phyloP scores from a whole-genome alignment of 257 asterid species.

The Cruciata laevipes region DNA sequence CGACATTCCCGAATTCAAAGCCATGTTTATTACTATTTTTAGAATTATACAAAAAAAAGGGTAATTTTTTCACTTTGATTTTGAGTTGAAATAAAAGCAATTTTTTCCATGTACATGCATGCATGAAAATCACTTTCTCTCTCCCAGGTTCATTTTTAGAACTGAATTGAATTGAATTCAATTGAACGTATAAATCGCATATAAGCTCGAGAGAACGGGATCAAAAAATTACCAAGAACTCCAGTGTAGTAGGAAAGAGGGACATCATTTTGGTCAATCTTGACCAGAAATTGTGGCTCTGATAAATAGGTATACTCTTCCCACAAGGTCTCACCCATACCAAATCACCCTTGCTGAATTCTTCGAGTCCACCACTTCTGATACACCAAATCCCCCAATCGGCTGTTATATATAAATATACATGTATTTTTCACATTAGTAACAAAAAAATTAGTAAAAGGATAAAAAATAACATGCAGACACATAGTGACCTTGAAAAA shows the following conservation, averaged over 20 bases:
- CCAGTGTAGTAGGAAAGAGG: conserved; percentile 55
- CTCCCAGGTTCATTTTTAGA: no score
- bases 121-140: no score
- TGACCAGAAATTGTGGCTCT: conserved; percentile 2
- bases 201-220: no score
- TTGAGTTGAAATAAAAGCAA: no score
- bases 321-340: conserved; percentile 20
- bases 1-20: conserved; percentile 28
- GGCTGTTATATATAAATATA: conserved; percentile 5
- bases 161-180: no score
- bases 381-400: conserved; percentile 26
- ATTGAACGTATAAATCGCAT: no score
- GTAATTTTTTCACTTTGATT: no score
- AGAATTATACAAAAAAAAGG: no score
- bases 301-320: conserved; percentile 17
- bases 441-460: neutral
- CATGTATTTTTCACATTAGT: neutral
- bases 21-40: no score
- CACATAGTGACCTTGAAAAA: neutral
- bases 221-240: conserved; percentile 13
- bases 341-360: conserved; percentile 25
- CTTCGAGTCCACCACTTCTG: conserved; percentile 23
- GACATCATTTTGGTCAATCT: conserved; percentile 20
- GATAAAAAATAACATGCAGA: no score
- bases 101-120: no score